These are phyloP conservation scores for Chrysochromulina tobinii DNA, from an alignment of 78 protist genomes.

Conservation along the genomic window DNA sequence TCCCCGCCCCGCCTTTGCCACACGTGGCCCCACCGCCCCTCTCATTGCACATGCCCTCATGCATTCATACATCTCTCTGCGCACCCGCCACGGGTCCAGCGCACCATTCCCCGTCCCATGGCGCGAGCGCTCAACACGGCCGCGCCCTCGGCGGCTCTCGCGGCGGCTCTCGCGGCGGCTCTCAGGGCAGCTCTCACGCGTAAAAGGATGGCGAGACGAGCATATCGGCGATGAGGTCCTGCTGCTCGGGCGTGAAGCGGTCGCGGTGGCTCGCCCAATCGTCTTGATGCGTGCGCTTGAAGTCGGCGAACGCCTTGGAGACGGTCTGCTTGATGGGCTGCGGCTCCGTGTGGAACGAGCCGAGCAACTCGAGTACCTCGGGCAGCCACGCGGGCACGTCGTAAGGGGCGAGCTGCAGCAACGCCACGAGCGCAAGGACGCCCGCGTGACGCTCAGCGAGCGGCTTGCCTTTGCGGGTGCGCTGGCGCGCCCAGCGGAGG, in stretches of 20 bases:
- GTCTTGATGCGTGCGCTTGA: slow-evolving; percentile 71
- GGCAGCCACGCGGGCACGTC: slow-evolving; percentile 65
- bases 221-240: slow-evolving; percentile 35
- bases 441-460: slow-evolving; percentile 49
- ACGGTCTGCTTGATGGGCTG: slow-evolving; percentile 13
- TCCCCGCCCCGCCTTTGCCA: too few relatives aligned
- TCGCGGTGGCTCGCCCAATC: slow-evolving; percentile 48
- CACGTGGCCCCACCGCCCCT: too few relatives aligned
- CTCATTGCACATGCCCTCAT: too few relatives aligned
- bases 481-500: background rate
- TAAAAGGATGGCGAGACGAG: slow-evolving; percentile 61
- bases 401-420: slow-evolving; percentile 61
- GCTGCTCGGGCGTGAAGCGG: slow-evolving; percentile 63
- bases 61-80: too few relatives aligned
- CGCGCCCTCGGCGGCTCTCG: too few relatives aligned
- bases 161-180: too few relatives aligned
- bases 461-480: background rate
- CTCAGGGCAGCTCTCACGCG: slow-evolving; percentile 28
- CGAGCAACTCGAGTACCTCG: slow-evolving; percentile 36
- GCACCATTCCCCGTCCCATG: too few relatives aligned
- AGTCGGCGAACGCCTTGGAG: slow-evolving; percentile 28
- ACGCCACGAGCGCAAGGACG: slow-evolving; percentile 51
- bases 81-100: too few relatives aligned
- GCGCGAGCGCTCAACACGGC: too few relatives aligned
- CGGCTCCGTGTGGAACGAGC: slow-evolving; percentile 26